Conservation (phyloP, 345 rosid species). For the Kernera saxatilis region DNA sequence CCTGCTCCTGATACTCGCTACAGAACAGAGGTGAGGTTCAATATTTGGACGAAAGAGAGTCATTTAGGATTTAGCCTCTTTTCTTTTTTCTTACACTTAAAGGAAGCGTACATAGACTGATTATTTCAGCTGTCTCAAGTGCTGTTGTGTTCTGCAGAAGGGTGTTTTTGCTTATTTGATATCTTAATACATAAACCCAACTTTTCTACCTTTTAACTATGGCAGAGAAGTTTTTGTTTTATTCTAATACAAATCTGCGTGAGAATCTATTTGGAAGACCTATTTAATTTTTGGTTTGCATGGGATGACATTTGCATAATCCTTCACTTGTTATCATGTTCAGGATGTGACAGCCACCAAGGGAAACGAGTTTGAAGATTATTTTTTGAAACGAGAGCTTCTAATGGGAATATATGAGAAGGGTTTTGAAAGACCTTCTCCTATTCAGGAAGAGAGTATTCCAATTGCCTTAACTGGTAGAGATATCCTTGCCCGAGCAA, state of each 20-base stretch:
- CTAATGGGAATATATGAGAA: slow-evolving; percentile 95
- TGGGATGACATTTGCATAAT: neutral
- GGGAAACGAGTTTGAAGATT: slow-evolving; percentile 93
- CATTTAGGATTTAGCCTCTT: neutral
- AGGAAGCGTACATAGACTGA: neutral
- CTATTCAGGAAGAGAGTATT: slow-evolving; percentile 97
- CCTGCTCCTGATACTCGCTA: slow-evolving; percentile 77
- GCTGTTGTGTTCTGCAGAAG: neutral
- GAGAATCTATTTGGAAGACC: neutral
- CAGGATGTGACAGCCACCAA: slow-evolving; percentile 96
- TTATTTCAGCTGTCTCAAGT: neutral
- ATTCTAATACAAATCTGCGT: neutral
- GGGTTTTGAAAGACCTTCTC: slow-evolving; percentile 95
- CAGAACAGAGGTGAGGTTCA: slow-evolving; percentile 62
- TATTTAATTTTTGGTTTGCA: neutral
- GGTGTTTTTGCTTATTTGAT: neutral
- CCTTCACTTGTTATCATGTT: neutral
- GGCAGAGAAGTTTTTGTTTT: neutral
- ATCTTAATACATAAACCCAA: neutral
- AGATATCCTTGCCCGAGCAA: slow-evolving; percentile 93
- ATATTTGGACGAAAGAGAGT: neutral
- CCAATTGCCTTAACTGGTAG: slow-evolving; percentile 95
- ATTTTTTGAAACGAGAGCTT: slow-evolving; percentile 80
- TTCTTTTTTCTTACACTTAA: neutral
- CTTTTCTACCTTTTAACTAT: neutral